Base-by-base conservation (phyloP, 768 basidiomycete species). In the Leccinum variicolor region DNA sequence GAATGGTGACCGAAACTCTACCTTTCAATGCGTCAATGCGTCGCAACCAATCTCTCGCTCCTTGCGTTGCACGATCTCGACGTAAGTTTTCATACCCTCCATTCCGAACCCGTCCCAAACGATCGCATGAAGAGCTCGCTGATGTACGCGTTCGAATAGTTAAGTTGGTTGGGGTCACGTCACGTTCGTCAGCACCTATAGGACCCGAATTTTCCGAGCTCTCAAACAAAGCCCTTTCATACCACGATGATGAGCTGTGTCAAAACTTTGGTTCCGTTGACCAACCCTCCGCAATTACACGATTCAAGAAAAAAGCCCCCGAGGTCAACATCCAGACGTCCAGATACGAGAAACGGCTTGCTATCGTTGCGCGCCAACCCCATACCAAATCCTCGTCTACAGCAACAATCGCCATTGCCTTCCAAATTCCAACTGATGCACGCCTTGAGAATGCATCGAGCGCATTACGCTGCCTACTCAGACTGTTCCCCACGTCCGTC, bases 11-110 rank as follows among this genome's bases (percentile, higher is more conserved):
- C 11, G 14, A 5, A 7, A 23, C n/a, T 82, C 29, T 66, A 92
- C 92, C 83, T 87, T 95, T 74, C 98, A 96, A 72, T 99, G 97
- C 5, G 94, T 98, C 63, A 98, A 85, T n/a, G 97, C 95, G 68
- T 99, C 97, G 60, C 91, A 94, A 50, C 89, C 94, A 54, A 97
- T 82, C 64, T 98, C 95, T 50, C 93, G 84, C 70, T 99, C 97
- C 71, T 84, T 89, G 28, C 91, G 80, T 73, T 99, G 97, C 54
- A 98, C 79, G n/a, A n/a, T n/a, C n/a, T n/a, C n/a, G n/a, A 98
- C 95, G 69, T 98, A 99, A 2, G 97, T 96, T 74, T 98, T 94
- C 97, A 99, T 99, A 41, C 96, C 97, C 61, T 96, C 95, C 73
- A 86, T 88, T 34, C 92, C 89, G 69, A 85, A 98, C 57, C 55